Evolutionary conservation across 257 asterid genomes (phyloP).

Genomic region (Schizonepeta tenuifolia): DNA sequence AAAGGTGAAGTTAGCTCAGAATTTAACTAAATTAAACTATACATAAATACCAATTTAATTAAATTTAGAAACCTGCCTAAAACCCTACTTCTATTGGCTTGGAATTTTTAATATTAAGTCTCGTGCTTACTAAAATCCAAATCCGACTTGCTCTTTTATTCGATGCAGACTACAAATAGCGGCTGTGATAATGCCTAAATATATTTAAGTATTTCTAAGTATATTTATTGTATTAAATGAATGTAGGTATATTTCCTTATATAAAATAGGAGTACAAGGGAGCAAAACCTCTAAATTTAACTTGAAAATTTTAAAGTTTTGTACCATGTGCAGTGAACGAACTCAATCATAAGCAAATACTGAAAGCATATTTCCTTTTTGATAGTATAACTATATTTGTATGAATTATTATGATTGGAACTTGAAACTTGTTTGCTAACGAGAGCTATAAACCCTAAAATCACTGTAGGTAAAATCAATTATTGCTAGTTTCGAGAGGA

Average conservation of each 20-base stretch:
- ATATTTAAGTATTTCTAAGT: neutral
- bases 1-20: neutral
- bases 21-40: too few species aligned
- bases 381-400: neutral
- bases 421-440: constrained; percentile 31
- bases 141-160: neutral
- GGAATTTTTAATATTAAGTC: neutral
- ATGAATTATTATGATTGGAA: constrained; percentile 13
- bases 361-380: neutral
- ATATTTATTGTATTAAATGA: neutral
- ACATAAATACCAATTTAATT: neutral
- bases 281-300: neutral
- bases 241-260: neutral
- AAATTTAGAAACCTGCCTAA: neutral
- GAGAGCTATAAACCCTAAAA: neutral
- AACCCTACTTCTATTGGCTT: neutral
- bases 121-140: neutral
- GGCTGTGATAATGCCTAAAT: too few species aligned
- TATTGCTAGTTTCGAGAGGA: constrained; percentile 23
- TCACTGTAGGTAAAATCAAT: constrained; percentile 10
- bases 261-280: neutral
- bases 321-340: neutral
- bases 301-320: neutral
- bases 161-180: too few species aligned
- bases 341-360: neutral